A percentile compares a stretch with the other conserved stretches of the same genome.
phyloP scores from a whole-genome alignment of 306 rosid species.

The Cicer yamashitae region DNA sequence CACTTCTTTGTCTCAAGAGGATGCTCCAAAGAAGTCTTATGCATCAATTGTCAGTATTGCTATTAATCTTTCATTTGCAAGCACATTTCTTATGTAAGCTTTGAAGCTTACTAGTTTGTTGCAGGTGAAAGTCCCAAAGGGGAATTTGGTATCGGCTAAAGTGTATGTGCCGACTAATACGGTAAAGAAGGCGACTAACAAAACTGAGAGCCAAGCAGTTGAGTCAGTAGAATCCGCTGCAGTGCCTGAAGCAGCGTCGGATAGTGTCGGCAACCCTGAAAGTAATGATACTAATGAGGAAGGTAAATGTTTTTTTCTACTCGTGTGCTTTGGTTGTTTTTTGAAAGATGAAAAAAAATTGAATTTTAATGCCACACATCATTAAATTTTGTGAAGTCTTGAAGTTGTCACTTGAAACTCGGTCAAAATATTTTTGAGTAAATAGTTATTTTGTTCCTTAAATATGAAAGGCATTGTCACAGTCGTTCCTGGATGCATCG shows the following conservation, averaged over 20 bases:
- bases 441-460: too few relatives aligned
- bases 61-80: slow-evolving; percentile 34
- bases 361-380: background rate
- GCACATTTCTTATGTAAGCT: slow-evolving; percentile 33
- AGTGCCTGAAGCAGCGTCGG: slow-evolving; percentile 56
- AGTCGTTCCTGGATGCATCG: too few relatives aligned
- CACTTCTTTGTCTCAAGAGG: slow-evolving; percentile 54
- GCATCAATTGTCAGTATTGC: slow-evolving; percentile 74
- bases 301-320: slow-evolving; percentile 52
- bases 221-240: slow-evolving; percentile 49
- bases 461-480: too few relatives aligned
- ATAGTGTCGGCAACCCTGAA: slow-evolving; percentile 49
- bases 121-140: slow-evolving; percentile 72
- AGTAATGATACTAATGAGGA: slow-evolving; percentile 58
- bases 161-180: slow-evolving; percentile 67
- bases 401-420: slow-evolving; percentile 6
- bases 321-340: slow-evolving; percentile 10
- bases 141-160: slow-evolving; percentile 55
- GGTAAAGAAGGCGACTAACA: slow-evolving; percentile 49
- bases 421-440: background rate
- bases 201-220: slow-evolving; percentile 48
- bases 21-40: slow-evolving; percentile 72
- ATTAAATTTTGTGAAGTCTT: slow-evolving; percentile 16
- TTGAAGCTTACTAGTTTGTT: slow-evolving; percentile 46
- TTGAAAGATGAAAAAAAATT: slow-evolving; percentile 14